These are phyloP conservation scores for Piper longum DNA, from an alignment of 164 flowering plant genomes.

Conservation along the genomic window DNA sequence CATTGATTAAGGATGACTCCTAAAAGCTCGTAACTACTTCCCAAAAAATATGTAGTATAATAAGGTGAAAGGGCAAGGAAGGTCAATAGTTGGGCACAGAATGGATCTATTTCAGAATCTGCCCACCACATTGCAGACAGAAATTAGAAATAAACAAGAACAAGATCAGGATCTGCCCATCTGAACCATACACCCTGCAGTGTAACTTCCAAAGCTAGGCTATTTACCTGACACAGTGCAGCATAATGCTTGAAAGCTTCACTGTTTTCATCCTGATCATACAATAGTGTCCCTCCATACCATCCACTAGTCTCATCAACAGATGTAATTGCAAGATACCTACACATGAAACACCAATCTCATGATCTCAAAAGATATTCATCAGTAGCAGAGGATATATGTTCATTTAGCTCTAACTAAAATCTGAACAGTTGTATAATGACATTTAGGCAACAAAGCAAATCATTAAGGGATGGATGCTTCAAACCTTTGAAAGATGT, in stretches of 20 bases:
- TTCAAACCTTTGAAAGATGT: conserved; percentile 55
- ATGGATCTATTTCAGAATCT: background rate
- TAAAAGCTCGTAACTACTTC: no score
- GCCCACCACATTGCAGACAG: background rate
- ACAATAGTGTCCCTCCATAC: conserved; percentile 73
- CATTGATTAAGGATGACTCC: no score
- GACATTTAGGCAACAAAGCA: background rate
- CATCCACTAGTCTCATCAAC: conserved; percentile 59
- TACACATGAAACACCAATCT: conserved; percentile 7
- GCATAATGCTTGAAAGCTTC: conserved; percentile 80
- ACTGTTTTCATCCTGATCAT: conserved; percentile 82
- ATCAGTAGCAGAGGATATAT: no score
- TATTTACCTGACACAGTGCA: conserved; percentile 64
- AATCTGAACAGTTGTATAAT: no score
- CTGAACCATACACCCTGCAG: background rate
- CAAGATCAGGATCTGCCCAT: background rate
- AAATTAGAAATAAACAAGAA: background rate
- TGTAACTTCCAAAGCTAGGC: background rate
- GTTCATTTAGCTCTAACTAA: no score
- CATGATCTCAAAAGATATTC: background rate
- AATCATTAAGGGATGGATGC: background rate
- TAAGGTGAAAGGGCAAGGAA: background rate
- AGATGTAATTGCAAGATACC: conserved; percentile 53
- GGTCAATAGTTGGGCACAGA: background rate
- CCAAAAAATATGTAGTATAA: no score